These are phyloP conservation scores for Beauveria caledonica DNA, from an alignment of 2,329 filamentous ascomycete genomes.

Conservation along the genomic window DNA sequence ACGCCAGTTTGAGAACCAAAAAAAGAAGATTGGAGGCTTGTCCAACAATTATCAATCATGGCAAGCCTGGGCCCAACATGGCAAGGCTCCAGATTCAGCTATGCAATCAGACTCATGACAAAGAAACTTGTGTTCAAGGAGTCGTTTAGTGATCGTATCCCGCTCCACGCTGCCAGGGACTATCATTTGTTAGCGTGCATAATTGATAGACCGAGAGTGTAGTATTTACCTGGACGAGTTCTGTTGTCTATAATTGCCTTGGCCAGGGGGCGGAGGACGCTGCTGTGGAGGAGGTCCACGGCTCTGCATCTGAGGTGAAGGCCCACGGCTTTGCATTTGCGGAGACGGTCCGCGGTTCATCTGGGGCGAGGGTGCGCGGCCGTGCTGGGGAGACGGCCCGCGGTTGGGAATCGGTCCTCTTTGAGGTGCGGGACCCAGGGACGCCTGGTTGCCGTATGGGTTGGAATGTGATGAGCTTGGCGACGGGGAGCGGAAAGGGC, in stretches of 20 bases:
- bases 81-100: neutral
- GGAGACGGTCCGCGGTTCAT: slow-evolving; percentile 5
- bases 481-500: slow-evolving; percentile 27
- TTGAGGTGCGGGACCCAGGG: slow-evolving; percentile 4
- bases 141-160: slow-evolving; percentile 30
- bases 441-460: slow-evolving; percentile 15
- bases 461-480: slow-evolving; percentile 20
- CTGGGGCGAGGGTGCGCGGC: slow-evolving; percentile 3
- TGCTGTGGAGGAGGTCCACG: slow-evolving; percentile 18
- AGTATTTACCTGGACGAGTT: slow-evolving; percentile 31
- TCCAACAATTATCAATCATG: neutral
- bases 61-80: neutral
- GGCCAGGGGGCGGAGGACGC: slow-evolving; percentile 14
- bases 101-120: slow-evolving; percentile 5
- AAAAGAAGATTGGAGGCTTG: neutral
- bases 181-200: slow-evolving; percentile 18
- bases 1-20: slow-evolving; percentile 1
- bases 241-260: slow-evolving; percentile 25
- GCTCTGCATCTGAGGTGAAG: neutral
- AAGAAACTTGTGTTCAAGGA: slow-evolving; percentile 7
- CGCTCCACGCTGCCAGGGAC: slow-evolving; percentile 38
- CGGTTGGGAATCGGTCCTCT: slow-evolving; percentile 6
- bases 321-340: neutral
- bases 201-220: neutral
- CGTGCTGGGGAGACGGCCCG: slow-evolving; percentile 5